A percentile compares a stretch with the other conserved stretches of the same genome.
phyloP scores from a whole-genome alignment of 2,329 filamentous ascomycete species.

The Pestalotiopsis sp. region DNA sequence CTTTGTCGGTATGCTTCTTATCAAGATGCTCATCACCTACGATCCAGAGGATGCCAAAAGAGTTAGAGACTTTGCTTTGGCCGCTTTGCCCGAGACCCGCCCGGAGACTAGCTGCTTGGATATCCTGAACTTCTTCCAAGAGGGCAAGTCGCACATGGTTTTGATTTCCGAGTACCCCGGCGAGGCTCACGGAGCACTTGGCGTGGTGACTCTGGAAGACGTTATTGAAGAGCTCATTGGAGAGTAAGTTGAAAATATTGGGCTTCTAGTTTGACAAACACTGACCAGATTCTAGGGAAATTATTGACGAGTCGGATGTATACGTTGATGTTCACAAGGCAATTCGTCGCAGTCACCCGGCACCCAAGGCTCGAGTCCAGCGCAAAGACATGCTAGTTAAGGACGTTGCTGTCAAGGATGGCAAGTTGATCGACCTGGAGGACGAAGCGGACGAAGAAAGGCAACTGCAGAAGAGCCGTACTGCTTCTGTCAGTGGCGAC shows the following conservation, averaged over 20 bases:
- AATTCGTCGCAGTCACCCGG: slow-evolving; percentile 84
- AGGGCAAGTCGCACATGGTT: slow-evolving; percentile 99
- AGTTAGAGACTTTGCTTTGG: slow-evolving; percentile 88
- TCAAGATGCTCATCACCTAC: slow-evolving; percentile 98
- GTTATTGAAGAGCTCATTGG: slow-evolving; percentile 98
- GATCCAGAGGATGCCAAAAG: slow-evolving; percentile 89
- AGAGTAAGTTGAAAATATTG: slow-evolving; percentile 65
- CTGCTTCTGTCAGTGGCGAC: slow-evolving; percentile 40
- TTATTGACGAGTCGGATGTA: slow-evolving; percentile 97
- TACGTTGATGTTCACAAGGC: slow-evolving; percentile 99
- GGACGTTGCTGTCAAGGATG: slow-evolving; percentile 29
- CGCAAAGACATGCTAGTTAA: slow-evolving; percentile 38
- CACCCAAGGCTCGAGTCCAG: slow-evolving; percentile 66
- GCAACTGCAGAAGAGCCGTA: slow-evolving; percentile 28
- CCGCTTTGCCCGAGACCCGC: slow-evolving; percentile 91
- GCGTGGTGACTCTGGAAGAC: slow-evolving; percentile 94
- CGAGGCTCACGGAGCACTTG: slow-evolving; percentile 86
- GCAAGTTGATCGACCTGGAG: slow-evolving; percentile 44
- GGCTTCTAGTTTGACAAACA: slow-evolving; percentile 23
- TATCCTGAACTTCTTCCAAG: slow-evolving; percentile 99
- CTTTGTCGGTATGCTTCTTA: slow-evolving; percentile 95
- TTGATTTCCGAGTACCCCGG: slow-evolving; percentile 88
- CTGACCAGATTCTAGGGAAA: slow-evolving; percentile 66
- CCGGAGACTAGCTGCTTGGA: slow-evolving; percentile 96
- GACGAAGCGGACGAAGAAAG: slow-evolving; percentile 26